Conservation (phyloP, 2,329 filamentous ascomycete genomes). For the Penicillium psychrosexuale region DNA sequence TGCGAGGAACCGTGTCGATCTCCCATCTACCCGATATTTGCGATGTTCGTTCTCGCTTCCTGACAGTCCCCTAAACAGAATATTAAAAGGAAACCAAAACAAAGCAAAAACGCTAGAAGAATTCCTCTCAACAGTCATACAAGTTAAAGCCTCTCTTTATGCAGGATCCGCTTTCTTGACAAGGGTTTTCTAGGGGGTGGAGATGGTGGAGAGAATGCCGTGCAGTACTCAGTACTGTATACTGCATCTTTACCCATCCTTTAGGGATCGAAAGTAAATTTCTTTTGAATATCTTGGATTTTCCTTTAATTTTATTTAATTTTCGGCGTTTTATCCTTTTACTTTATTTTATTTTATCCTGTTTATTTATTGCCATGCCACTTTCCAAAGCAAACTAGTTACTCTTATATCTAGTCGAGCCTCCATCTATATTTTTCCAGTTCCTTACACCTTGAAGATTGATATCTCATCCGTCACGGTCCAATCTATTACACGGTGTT, state of each 20-base stretch:
- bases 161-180: slow-evolving; percentile 19
- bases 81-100: not conserved
- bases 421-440: not conserved
- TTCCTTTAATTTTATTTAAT: not conserved
- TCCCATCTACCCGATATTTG: slow-evolving; percentile 32
- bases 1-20: slow-evolving; percentile 40
- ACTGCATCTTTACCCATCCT: slow-evolving; percentile 10
- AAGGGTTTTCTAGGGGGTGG: slow-evolving; percentile 12
- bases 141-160: slow-evolving; percentile 13
- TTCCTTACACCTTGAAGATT: not conserved
- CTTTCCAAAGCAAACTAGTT: not conserved
- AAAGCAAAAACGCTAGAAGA: not conserved
- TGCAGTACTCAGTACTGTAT: slow-evolving; percentile 7
- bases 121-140: slow-evolving; percentile 1
- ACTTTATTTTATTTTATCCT: not conserved
- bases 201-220: slow-evolving; percentile 7
- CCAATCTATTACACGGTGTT: not conserved
- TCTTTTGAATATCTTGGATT: not conserved
- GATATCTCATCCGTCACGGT: not conserved
- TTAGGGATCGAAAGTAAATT: not conserved
- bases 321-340: not conserved
- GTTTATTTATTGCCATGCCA: slow-evolving; percentile 3
- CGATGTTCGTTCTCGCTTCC: slow-evolving; percentile 16
- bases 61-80: slow-evolving; percentile 4
- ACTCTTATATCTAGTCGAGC: slow-evolving; percentile 5